Evolutionary conservation across 2,329 filamentous ascomycete species (phyloP).

Genomic region (Trichoderma citrinoviride): DNA sequence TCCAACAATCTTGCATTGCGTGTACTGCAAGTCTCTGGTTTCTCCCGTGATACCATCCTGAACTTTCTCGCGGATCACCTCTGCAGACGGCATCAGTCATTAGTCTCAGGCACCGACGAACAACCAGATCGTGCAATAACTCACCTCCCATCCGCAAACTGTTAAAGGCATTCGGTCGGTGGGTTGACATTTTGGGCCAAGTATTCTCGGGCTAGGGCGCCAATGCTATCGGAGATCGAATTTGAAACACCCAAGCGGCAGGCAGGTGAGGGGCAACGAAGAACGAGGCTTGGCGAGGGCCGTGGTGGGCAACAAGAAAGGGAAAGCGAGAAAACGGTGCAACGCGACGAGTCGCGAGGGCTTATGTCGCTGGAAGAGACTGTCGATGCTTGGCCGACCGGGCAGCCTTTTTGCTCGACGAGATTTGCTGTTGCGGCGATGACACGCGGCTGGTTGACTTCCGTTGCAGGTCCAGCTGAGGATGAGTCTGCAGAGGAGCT

Average conservation of each 20-base stretch:
- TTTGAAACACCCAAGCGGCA: slow-evolving; percentile 27
- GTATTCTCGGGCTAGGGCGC: slow-evolving; percentile 30
- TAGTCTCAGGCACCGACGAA: not conserved
- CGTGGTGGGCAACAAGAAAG: slow-evolving; percentile 38
- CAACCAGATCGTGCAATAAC: slow-evolving; percentile 34
- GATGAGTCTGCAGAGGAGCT: not conserved
- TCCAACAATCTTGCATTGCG: slow-evolving; percentile 98
- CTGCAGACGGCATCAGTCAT: slow-evolving; percentile 46
- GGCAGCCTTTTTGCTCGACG: not conserved
- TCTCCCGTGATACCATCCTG: slow-evolving; percentile 97
- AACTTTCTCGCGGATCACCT: slow-evolving; percentile 97
- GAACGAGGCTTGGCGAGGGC: slow-evolving; percentile 32
- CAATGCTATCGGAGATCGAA: slow-evolving; percentile 30
- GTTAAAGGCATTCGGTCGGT: slow-evolving; percentile 84
- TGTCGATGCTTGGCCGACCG: slow-evolving; percentile 6
- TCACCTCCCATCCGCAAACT: slow-evolving; percentile 95
- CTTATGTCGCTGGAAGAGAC: slow-evolving; percentile 3
- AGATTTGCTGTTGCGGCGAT: not conserved
- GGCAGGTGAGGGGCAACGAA: slow-evolving; percentile 33
- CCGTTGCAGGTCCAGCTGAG: not conserved
- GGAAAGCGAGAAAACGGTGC: slow-evolving; percentile 13
- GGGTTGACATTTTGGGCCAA: slow-evolving; percentile 70
- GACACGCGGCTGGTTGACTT: slow-evolving; percentile 9
- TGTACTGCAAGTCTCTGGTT: slow-evolving; percentile 95
- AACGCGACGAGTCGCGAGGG: slow-evolving; percentile 17